Percentiles rank a stretch among this genome's conserved stretches.
Conservation (phyloP, 1,284 basidiomycete genomes). For the Apiotrichum siamense region DNA sequence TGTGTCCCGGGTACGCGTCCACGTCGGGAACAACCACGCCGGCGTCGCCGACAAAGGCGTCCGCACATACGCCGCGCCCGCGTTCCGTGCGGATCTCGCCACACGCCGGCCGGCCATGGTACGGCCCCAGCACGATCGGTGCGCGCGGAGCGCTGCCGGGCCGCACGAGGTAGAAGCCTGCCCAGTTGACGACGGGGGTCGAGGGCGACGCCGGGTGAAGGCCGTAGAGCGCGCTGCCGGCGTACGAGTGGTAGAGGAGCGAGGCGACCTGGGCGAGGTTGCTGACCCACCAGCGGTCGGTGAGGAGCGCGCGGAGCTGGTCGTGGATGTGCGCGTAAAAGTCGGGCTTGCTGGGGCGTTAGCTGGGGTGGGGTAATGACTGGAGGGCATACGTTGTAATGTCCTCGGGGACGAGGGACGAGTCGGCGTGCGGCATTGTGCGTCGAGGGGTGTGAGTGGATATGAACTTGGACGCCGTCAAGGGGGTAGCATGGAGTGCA, state of each 20-base stretch:
- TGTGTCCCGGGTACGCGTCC: constrained; percentile 74
- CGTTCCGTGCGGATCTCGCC: constrained; percentile 63
- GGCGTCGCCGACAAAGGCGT: constrained; percentile 57
- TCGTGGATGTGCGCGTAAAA: constrained; percentile 70
- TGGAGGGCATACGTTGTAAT: constrained; percentile 57
- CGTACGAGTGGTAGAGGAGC: constrained; percentile 67
- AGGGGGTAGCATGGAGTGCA: background rate
- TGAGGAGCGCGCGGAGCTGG: constrained; percentile 60
- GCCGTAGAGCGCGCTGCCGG: constrained; percentile 62
- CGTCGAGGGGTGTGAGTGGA: background rate
- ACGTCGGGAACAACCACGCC: constrained; percentile 67
- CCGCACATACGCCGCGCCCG: constrained; percentile 72
- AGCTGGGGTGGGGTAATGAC: constrained; percentile 3
- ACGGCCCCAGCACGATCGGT: constrained; percentile 67
- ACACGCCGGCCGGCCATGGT: constrained; percentile 82
- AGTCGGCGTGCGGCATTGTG: constrained; percentile 76
- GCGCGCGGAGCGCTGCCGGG: too few relatives aligned
- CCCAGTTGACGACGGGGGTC: constrained; percentile 71
- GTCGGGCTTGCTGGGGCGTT: constrained; percentile 52
- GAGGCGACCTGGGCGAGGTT: constrained; percentile 77
- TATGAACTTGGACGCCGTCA: background rate
- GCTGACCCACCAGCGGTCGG: constrained; percentile 72
- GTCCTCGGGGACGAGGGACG: constrained; percentile 61
- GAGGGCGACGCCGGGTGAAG: constrained; percentile 32
- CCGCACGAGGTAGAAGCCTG: constrained; percentile 85